Conservation (phyloP, 305 asterid genomes). For the Lippia alba region DNA sequence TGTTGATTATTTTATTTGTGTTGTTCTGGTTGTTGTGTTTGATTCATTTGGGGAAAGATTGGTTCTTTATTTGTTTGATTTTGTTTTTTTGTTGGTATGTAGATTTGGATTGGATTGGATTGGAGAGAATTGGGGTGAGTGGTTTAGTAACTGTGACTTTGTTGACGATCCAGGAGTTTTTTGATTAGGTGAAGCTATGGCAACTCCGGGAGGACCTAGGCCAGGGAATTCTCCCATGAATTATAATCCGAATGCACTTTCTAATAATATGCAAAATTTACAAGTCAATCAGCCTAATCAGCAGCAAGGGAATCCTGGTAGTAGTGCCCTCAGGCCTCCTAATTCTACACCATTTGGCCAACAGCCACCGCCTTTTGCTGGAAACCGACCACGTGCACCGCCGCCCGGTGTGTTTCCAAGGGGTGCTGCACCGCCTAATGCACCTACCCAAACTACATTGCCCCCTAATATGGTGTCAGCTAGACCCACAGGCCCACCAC, state of each 20-base stretch:
- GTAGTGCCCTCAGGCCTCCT: conserved; percentile 61
- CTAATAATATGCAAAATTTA: conserved; percentile 82
- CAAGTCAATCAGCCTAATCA: conserved; percentile 67
- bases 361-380: conserved; percentile 71
- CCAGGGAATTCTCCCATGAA: conserved; percentile 81
- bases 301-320: conserved; percentile 47
- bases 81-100: conserved; percentile 15
- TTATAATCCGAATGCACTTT: conserved; percentile 76
- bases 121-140: conserved; percentile 28
- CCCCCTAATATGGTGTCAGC: conserved; percentile 53
- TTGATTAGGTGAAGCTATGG: conserved; percentile 56
- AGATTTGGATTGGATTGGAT: conserved; percentile 43
- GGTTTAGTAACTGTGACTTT: conserved; percentile 28
- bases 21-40: neutral
- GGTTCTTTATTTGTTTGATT: conserved; percentile 27
- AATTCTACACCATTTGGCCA: conserved; percentile 74
- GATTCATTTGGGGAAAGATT: conserved; percentile 34
- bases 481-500: conserved; percentile 68
- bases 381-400: conserved; percentile 75
- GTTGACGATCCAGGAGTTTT: conserved; percentile 33
- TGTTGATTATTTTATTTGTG: conserved; percentile 23
- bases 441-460: conserved; percentile 54
- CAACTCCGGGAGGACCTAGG: conserved; percentile 87
- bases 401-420: conserved; percentile 77
- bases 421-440: conserved; percentile 60